Evolutionary conservation across 2,329 filamentous ascomycete species (phyloP), one percentile per base, ranked within the genome.

Genomic region (Drechslera avenae): DNA sequence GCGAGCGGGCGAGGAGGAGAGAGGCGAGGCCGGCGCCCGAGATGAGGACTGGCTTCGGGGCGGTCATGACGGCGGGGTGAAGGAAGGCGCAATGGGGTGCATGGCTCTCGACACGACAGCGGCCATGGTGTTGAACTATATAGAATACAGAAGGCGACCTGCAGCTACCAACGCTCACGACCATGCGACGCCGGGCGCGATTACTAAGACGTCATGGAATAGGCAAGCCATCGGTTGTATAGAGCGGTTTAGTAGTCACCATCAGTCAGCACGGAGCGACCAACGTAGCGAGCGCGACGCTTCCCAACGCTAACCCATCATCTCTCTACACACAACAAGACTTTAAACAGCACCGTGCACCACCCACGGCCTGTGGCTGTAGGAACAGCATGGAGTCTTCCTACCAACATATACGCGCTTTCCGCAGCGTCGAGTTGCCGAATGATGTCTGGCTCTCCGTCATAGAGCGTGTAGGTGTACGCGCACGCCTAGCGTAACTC

Each of bases 21-120:
- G 69, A 59, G 12, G 67, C 61, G 10, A 73, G 58, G 42, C 69
- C 70, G 26, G 52, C 66, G 43, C 70, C 70, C 17, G 68, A 60
- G 39, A 73, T 72, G 43, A 73, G 64, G 82, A 59, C 75, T 68
- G 61, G 77, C 67, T 67, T 79, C 36, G 50, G 57, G 13, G 49
- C 17, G 12, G 52, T 62, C 60, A 64, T 64, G 50, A 64, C 63
- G 50, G 59, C 37, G 50, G 50, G 17, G n/a, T 35, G 18, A 18
- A 23, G 4, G 3, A 5, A 36, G 37, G 16, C 5, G 32, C 8
- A 13, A 19, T 26, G 18, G 18, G 39, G 12, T 28, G n/a, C 50
- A 49, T 52, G 50, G 39, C 34, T 39, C 4, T 4, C 32, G 13
- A 39, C 47, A 52, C 49, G 47, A 19, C 44, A 36, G 9, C 16